These are phyloP conservation scores for Aspergillus texensis DNA, from an alignment of 2,329 filamentous ascomycete species.

Conservation along the genomic window DNA sequence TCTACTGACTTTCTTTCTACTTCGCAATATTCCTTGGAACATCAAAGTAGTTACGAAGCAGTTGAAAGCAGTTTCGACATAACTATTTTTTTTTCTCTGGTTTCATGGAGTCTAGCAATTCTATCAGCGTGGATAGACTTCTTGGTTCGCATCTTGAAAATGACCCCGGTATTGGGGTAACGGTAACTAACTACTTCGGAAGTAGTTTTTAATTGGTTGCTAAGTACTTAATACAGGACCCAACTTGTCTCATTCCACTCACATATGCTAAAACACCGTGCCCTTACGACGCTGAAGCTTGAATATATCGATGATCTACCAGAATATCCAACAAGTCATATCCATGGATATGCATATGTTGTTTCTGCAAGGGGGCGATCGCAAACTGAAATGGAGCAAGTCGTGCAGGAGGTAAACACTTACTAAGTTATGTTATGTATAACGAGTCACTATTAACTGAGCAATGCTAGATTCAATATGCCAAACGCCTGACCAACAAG, in stretches of 20 bases:
- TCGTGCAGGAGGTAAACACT: background rate
- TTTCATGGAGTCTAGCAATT: background rate
- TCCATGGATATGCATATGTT: background rate
- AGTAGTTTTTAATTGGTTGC: background rate
- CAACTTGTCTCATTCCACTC: background rate
- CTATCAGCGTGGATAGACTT: background rate
- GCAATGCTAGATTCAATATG: background rate
- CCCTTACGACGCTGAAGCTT: background rate
- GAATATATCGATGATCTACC: background rate
- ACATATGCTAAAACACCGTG: background rate
- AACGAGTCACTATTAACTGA: background rate
- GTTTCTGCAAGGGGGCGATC: background rate
- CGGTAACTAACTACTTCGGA: background rate
- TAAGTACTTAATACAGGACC: background rate
- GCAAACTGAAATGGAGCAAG: background rate
- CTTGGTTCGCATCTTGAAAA: background rate
- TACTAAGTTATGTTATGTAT: background rate
- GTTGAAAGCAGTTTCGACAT: background rate
- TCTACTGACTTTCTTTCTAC: no score
- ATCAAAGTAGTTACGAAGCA: no score
- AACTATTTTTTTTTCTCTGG: background rate
- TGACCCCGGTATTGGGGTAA: background rate
- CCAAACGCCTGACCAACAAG: accelerated
- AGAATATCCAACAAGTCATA: background rate
- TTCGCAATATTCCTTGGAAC: no score